Evolutionary conservation across 306 rosid genomes (phyloP).

Genomic region (Parietaria judaica): DNA sequence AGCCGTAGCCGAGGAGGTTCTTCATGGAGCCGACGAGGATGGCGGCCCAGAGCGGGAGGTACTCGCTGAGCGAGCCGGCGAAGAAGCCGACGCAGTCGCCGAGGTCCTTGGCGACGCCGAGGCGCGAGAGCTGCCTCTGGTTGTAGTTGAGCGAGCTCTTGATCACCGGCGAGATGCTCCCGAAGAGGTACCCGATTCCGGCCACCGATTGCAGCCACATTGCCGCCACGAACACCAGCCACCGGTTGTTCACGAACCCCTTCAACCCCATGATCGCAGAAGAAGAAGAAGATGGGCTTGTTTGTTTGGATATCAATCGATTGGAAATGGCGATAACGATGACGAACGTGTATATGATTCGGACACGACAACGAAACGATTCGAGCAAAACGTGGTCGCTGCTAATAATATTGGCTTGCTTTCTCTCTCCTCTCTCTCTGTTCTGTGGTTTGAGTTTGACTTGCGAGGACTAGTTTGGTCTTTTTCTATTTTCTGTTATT

Average conservation of each 20-base stretch:
- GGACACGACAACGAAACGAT: background rate
- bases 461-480: no score
- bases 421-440: no score
- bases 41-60: constrained; percentile 67
- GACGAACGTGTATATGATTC: background rate
- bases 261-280: constrained; percentile 10
- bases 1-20: constrained; percentile 74
- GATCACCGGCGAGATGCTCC: constrained; percentile 77
- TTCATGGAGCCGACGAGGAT: constrained; percentile 56
- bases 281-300: no score
- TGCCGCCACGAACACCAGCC: constrained; percentile 91
- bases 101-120: constrained; percentile 89
- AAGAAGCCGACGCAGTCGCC: constrained; percentile 78
- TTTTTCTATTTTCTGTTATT: no score
- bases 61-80: constrained; percentile 69
- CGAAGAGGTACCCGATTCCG: constrained; percentile 76
- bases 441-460: no score
- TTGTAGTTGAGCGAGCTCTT: constrained; percentile 58
- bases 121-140: constrained; percentile 55
- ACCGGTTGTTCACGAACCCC: constrained; percentile 46
- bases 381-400: no score
- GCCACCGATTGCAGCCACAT: constrained; percentile 98
- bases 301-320: no score
- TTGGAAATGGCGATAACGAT: background rate
- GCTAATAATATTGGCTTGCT: no score